Percentiles rank a stretch among this genome's conserved stretches.
Evolutionary conservation across 805 yeast species (phyloP).

Genomic region (Wickerhamiella siamensis): DNA sequence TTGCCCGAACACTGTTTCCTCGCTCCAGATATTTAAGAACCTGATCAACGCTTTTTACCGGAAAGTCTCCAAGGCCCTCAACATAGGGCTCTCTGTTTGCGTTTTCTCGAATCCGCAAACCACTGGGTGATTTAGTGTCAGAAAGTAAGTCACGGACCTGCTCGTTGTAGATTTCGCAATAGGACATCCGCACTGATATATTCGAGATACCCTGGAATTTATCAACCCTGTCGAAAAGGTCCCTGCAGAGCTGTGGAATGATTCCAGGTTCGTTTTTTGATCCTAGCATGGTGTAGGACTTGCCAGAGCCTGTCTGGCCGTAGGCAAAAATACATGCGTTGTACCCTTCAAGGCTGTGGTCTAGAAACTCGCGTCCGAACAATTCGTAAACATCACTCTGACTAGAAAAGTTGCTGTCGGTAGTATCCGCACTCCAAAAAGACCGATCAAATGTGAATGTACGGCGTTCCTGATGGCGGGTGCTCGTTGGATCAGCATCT

Average conservation of each 20-base stretch:
- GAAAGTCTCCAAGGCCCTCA: constrained; percentile 44
- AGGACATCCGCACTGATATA: constrained; percentile 39
- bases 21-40: constrained; percentile 32
- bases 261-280: constrained; percentile 39
- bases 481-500: constrained; percentile 3
- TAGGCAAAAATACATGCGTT: constrained; percentile 65
- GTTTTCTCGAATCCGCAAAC: constrained; percentile 42
- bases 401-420: constrained; percentile 27
- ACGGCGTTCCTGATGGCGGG: constrained; percentile 21
- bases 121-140: constrained; percentile 5
- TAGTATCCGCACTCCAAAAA: constrained; percentile 29
- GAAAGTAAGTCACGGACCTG: constrained; percentile 50
- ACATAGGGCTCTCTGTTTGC: constrained; percentile 59
- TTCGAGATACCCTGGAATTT: constrained; percentile 27
- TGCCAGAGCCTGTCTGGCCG: constrained; percentile 79
- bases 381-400: constrained; percentile 39
- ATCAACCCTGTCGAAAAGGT: constrained; percentile 34
- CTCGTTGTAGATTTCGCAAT: constrained; percentile 67
- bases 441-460: constrained; percentile 38
- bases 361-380: constrained; percentile 45
- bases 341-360: constrained; percentile 53
- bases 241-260: constrained; percentile 46
- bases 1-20: constrained; percentile 47
- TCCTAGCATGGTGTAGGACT: constrained; percentile 73
- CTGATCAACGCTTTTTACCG: constrained; percentile 35